Percentiles rank a stretch among this genome's conserved stretches.
These are phyloP conservation scores for Russula brevipes DNA, from an alignment of 768 basidiomycete species.

Conservation along the genomic window DNA sequence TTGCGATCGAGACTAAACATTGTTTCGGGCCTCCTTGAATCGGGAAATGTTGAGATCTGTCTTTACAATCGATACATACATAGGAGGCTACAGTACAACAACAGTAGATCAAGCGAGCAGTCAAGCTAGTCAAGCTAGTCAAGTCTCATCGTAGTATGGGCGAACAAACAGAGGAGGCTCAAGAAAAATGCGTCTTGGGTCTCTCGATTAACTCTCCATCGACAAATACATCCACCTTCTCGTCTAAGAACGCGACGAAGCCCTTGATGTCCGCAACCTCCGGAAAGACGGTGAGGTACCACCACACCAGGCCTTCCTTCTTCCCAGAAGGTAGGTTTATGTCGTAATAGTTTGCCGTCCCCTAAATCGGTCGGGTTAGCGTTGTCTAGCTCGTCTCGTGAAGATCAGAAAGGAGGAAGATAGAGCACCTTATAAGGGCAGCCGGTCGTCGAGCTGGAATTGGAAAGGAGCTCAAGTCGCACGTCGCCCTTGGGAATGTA, in stretches of 20 bases:
- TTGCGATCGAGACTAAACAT: not conserved
- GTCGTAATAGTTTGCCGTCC: conserved; percentile 54
- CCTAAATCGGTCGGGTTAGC: conserved; percentile 35
- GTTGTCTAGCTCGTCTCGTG: not conserved
- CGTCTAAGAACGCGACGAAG: conserved; percentile 57
- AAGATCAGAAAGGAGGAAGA: not conserved
- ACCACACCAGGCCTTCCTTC: conserved; percentile 54
- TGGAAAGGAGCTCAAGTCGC: conserved; percentile 44
- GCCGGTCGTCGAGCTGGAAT: conserved; percentile 42
- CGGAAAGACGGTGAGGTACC: conserved; percentile 49
- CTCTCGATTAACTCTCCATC: conserved; percentile 48
- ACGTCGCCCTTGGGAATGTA: conserved; percentile 59
- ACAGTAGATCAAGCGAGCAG: not conserved
- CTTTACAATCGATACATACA: not conserved
- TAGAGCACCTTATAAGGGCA: conserved; percentile 62
- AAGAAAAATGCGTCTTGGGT: conserved; percentile 13
- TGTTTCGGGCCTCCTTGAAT: not conserved
- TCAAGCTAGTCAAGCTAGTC: no score
- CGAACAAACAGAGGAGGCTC: not conserved
- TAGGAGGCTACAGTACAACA: not conserved
- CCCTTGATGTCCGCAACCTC: conserved; percentile 50
- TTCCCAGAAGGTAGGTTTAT: conserved; percentile 44
- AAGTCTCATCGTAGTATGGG: not conserved
- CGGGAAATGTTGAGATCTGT: not conserved
- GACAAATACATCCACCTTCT: conserved; percentile 61